phyloP scores from a whole-genome alignment of 352 stramenopile genomes.

The Nothophytophthora sp. region DNA sequence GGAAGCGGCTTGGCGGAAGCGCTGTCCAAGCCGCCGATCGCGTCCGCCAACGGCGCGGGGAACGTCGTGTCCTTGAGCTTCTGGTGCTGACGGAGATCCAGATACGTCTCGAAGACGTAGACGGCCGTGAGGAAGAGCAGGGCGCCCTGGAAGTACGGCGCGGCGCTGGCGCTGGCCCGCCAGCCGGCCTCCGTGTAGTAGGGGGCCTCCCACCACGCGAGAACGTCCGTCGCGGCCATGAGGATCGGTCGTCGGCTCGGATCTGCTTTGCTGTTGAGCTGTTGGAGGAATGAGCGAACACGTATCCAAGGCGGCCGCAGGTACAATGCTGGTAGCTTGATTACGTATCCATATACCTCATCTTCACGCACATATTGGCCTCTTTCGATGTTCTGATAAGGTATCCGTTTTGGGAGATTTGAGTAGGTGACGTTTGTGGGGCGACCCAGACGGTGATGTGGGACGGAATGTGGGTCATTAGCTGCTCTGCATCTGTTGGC shows the following conservation, averaged over 20 bases:
- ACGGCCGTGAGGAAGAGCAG: conserved; percentile 91
- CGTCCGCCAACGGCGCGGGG: conserved; percentile 50
- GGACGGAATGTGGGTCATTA: not conserved
- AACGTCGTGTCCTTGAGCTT: conserved; percentile 86
- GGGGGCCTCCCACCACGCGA: conserved; percentile 53
- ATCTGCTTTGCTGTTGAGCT: too few relatives aligned
- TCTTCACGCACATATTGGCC: too few relatives aligned
- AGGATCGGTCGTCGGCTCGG: too few relatives aligned
- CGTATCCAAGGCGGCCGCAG: too few relatives aligned
- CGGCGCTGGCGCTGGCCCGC: conserved; percentile 26
- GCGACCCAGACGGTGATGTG: not conserved
- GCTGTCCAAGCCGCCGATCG: conserved; percentile 50
- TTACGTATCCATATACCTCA: too few relatives aligned
- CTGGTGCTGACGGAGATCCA: conserved; percentile 91
- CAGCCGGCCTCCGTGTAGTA: conserved; percentile 64
- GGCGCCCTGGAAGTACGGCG: conserved; percentile 73
- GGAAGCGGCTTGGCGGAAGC: too few relatives aligned
- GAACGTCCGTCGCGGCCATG: conserved; percentile 7
- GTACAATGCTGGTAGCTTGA: too few relatives aligned
- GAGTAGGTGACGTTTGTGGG: not conserved
- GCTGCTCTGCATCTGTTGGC: too few relatives aligned
- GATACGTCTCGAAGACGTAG: conserved; percentile 93
- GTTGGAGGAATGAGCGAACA: too few relatives aligned
- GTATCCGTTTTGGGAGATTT: too few relatives aligned
- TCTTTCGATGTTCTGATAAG: too few relatives aligned